These are phyloP conservation scores for Gillenia trifoliata DNA, from an alignment of 306 rosid genomes.

Conservation along the genomic window DNA sequence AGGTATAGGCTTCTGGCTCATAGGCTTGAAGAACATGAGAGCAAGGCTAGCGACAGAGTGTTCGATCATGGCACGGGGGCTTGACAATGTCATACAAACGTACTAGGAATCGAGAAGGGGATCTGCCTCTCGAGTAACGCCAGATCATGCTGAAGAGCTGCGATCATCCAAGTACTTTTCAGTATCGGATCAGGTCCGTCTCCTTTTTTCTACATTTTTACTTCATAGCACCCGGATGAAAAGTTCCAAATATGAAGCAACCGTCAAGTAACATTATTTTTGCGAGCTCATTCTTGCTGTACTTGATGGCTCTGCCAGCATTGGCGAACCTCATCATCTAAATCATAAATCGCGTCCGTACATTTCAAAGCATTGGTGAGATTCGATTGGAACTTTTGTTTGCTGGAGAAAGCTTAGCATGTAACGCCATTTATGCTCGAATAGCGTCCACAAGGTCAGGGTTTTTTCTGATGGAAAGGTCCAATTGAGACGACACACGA, in stretches of 20 bases:
- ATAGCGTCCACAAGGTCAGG: slow-evolving; percentile 1
- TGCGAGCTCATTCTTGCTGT: background rate
- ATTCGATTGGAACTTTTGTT: background rate
- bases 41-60: slow-evolving; percentile 10
- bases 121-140: slow-evolving; percentile 32
- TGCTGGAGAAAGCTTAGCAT: background rate
- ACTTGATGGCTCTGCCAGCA: slow-evolving; percentile 16
- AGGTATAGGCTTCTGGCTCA: background rate
- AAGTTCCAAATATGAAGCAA: slow-evolving; percentile 33
- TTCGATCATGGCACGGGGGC: background rate
- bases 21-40: slow-evolving; percentile 9
- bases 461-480: slow-evolving; percentile 22
- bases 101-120: slow-evolving; percentile 27
- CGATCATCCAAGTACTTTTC: background rate
- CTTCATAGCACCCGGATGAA: slow-evolving; percentile 2
- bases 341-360: slow-evolving; percentile 4
- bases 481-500: slow-evolving; percentile 18
- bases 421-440: slow-evolving; percentile 34
- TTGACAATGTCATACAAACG: background rate
- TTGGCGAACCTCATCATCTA: background rate
- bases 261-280: slow-evolving; percentile 35
- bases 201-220: background rate
- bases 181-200: background rate
- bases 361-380: background rate
- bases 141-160: slow-evolving; percentile 18